phyloP scores from a whole-genome alignment of 371 early-diverging fungal species.

The Mortierella sp. region DNA sequence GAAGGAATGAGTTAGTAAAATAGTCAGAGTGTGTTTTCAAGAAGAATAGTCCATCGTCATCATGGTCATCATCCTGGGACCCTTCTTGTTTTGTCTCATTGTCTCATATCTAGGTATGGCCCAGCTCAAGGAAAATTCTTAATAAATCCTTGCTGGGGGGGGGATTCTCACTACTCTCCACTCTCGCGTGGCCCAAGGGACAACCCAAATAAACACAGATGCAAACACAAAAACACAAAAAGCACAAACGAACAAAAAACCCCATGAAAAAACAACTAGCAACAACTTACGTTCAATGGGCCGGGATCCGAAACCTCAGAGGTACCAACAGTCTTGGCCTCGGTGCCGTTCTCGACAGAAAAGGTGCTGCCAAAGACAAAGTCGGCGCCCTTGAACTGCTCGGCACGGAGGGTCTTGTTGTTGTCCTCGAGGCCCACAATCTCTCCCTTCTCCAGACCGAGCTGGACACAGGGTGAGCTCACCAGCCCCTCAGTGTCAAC shows the following conservation, averaged over 20 bases:
- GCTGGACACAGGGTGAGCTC: slow-evolving; percentile 77
- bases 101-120: no score
- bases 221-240: neutral
- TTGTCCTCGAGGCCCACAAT: slow-evolving; percentile 55
- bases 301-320: slow-evolving; percentile 61
- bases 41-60: no score
- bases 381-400: slow-evolving; percentile 60
- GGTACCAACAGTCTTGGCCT: slow-evolving; percentile 54
- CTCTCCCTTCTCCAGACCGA: slow-evolving; percentile 57
- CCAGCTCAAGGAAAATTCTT: neutral
- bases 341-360: slow-evolving; percentile 29
- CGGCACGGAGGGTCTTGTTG: slow-evolving; percentile 60
- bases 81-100: slow-evolving; percentile 2
- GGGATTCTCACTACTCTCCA: neutral
- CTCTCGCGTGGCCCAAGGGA: neutral
- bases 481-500: slow-evolving; percentile 71
- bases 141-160: neutral
- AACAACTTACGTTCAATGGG: slow-evolving; percentile 71
- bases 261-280: no score
- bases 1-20: no score
- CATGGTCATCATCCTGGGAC: neutral
- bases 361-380: slow-evolving; percentile 49
- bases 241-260: neutral
- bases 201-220: neutral
- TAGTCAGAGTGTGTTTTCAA: no score